Base-by-base conservation (phyloP, 768 basidiomycete species). In the Rhodocollybia butyracea region DNA sequence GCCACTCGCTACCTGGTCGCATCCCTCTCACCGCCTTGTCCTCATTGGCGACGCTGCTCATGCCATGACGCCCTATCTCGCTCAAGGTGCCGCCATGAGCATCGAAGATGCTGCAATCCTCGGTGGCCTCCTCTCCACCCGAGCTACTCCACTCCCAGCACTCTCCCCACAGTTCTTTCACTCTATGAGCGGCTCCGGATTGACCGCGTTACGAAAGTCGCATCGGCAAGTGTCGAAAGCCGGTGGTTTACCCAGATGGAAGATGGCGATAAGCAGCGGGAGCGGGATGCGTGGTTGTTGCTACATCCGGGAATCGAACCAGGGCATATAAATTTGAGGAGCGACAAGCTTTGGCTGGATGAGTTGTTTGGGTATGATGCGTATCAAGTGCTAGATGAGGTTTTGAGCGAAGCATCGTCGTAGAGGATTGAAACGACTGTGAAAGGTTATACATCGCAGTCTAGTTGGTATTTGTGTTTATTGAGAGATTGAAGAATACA, bases 1-100 rank as follows among this genome's bases (percentile, higher is more conserved):
- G 2, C 75, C 76, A 6, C 57, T 77, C 53, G 61, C 59, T 1
- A 70, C 68, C 1, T 77, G 76, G 76, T 52, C 76, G 8, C 73
- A 76, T 60, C 62, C 58, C 24, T 64, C 66, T 21, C 67, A 68
- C 2, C 70, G 61, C 22, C 26, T 57, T 4, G 31, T 48, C 2
- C 40, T 57, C 10, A 54, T 57, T 10, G 57, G 58, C 2, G 57
- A 58, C 21, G 53, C 47, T 22, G 62, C 64, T 6, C 66, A 67
- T 43, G 66, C 64, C 0, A 67, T 67, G 65, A 63, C 59, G 5
- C 63, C 66, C 12, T 59, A 66, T 45, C 58, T 62, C 45, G 66
- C 61, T 15, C 61, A 63, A 36, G 64, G 66, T 11, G 66, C 66
- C n/a, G 66, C 63, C 27, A 65, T 67, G 51, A 57, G 61, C 17